A percentile compares a stretch with the other conserved stretches of the same genome.
phyloP scores from a whole-genome alignment of 768 basidiomycete genomes.

The Tylopilus plumbeoviolaceoides region DNA sequence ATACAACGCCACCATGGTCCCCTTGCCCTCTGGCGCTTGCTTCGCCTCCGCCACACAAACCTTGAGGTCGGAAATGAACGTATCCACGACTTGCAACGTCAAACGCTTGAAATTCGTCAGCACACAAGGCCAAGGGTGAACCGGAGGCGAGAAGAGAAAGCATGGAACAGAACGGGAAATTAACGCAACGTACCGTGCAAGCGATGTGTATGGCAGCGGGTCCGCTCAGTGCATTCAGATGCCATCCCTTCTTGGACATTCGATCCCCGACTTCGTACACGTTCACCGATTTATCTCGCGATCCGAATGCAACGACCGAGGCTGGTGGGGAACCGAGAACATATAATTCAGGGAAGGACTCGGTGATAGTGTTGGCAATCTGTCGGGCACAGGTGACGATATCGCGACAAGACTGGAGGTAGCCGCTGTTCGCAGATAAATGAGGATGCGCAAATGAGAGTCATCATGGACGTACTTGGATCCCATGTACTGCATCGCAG shows the following conservation, averaged over 20 bases:
- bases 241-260: conserved; percentile 87
- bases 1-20: conserved; percentile 89
- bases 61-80: conserved; percentile 81
- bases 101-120: conserved; percentile 47
- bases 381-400: conserved; percentile 74
- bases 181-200: conserved; percentile 69
- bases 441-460: too few species aligned
- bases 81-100: conserved; percentile 72
- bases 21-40: conserved; percentile 56
- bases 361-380: conserved; percentile 63
- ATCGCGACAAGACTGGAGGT: conserved; percentile 75
- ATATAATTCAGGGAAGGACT: conserved; percentile 77
- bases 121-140: background rate
- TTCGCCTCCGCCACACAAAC: conserved; percentile 72
- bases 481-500: conserved; percentile 43
- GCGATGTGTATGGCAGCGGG: conserved; percentile 91
- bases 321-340: conserved; percentile 87
- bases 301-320: conserved; percentile 86
- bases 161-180: too few species aligned
- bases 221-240: conserved; percentile 76
- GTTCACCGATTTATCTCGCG: conserved; percentile 50
- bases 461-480: conserved; percentile 51
- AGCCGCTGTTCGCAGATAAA: conserved; percentile 52
- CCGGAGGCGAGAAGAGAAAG: too few species aligned
- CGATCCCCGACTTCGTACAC: conserved; percentile 88